A percentile compares a stretch with the other conserved stretches of the same genome.
Conservation (phyloP, 129 eudicot genomes). For the Lactuca saligna region DNA sequence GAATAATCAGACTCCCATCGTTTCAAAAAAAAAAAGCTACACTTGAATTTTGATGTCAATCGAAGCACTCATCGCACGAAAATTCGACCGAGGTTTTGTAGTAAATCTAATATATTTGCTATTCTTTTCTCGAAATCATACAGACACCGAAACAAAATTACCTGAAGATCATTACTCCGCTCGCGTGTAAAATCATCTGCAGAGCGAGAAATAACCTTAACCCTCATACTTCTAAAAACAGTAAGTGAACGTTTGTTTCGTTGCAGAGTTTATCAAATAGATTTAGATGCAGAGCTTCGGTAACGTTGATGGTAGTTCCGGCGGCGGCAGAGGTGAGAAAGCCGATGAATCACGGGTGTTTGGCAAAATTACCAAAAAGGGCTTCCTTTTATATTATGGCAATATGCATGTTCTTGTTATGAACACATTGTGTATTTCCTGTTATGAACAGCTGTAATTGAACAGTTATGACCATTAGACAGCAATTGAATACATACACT, state of each 20-base stretch:
- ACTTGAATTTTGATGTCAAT: not conserved
- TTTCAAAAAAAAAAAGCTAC: not conserved
- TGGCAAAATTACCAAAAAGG: not conserved
- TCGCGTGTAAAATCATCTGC: constrained; percentile 91
- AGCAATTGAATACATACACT: no score
- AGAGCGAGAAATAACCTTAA: constrained; percentile 83
- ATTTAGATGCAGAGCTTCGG: not conserved
- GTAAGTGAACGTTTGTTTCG: not conserved
- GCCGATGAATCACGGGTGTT: not conserved
- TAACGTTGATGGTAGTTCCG: not conserved
- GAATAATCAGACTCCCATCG: not conserved
- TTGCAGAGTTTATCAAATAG: not conserved
- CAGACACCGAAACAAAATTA: not conserved
- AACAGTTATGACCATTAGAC: no score
- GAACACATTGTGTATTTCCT: no score
- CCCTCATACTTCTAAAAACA: constrained; percentile 48
- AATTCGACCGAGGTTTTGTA: not conserved
- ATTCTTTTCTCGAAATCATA: not conserved
- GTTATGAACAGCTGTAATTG: no score
- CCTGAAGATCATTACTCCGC: constrained; percentile 94
- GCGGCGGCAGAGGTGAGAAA: not conserved
- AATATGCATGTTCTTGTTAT: no score
- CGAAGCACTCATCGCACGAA: not conserved
- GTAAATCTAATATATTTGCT: not conserved
- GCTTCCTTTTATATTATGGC: no score